phyloP scores from a whole-genome alignment of 768 basidiomycete genomes.

The Suillus subalutaceus region DNA sequence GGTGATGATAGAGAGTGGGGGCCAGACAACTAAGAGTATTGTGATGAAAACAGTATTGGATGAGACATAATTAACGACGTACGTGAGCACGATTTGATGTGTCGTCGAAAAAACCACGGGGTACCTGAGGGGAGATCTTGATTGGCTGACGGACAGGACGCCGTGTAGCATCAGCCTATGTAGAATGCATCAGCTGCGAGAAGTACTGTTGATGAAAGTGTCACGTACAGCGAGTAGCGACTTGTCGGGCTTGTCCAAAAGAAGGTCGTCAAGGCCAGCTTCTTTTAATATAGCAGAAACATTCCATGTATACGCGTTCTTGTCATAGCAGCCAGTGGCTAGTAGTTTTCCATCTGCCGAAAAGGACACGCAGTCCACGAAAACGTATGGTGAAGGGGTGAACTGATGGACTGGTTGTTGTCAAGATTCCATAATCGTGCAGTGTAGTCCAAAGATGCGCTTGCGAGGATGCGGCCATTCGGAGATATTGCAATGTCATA shows the following conservation, averaged over 20 bases:
- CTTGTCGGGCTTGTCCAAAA: not conserved
- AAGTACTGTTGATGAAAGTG: not conserved
- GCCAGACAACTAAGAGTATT: not conserved
- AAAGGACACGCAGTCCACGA: not conserved
- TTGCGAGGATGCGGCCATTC: not conserved
- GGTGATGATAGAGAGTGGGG: not conserved
- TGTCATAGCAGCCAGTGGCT: not conserved
- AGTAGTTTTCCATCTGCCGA: not conserved
- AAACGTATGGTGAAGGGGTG: accelerated
- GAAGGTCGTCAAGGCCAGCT: not conserved
- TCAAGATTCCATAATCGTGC: not conserved
- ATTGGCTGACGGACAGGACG: not conserved
- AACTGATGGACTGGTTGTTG: not conserved
- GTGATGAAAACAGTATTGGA: not conserved
- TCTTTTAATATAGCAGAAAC: not conserved
- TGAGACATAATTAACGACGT: not conserved
- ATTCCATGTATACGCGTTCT: not conserved
- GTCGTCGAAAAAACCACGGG: not conserved
- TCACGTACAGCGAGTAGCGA: not conserved
- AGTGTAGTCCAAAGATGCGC: not conserved
- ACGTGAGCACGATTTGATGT: not conserved
- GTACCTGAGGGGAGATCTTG: not conserved
- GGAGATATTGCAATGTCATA: not conserved
- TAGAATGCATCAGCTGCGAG: not conserved
- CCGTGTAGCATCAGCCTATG: not conserved